These are phyloP conservation scores for Melaleuca alternifolia DNA, from an alignment of 345 rosid genomes.

Conservation along the genomic window DNA sequence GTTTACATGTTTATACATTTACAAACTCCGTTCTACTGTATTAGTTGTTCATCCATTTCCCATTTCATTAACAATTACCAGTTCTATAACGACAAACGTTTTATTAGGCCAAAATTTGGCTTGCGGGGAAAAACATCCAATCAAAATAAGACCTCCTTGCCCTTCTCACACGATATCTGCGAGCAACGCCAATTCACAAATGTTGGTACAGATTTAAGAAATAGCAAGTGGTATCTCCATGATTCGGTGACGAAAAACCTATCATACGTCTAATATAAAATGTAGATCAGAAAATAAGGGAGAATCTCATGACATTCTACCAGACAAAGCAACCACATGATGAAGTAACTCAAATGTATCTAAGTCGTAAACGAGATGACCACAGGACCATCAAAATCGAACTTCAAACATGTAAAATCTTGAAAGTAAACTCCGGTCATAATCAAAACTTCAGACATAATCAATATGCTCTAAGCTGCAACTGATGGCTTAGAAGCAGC, in stretches of 20 bases:
- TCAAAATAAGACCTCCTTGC: neutral
- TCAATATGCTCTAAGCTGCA: conserved; percentile 8
- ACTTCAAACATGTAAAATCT: neutral
- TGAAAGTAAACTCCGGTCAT: neutral
- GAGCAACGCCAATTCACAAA: neutral
- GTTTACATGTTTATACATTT: neutral
- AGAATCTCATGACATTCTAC: neutral
- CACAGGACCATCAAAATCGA: neutral
- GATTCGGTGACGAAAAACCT: neutral
- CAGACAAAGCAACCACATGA: neutral
- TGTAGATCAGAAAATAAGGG: neutral
- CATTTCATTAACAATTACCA: neutral
- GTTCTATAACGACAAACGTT: neutral
- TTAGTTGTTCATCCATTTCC: neutral
- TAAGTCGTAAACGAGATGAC: neutral
- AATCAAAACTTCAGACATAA: neutral
- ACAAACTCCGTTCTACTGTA: neutral
- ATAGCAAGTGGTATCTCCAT: neutral
- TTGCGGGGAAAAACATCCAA: neutral
- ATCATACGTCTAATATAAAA: neutral
- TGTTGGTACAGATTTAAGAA: neutral
- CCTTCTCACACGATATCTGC: neutral
- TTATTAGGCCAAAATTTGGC: no score
- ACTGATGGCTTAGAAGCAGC: conserved; percentile 36
- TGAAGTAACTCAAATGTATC: neutral